These are phyloP conservation scores for Lentinula raphanica DNA, from an alignment of 768 basidiomycete species.

Conservation along the genomic window DNA sequence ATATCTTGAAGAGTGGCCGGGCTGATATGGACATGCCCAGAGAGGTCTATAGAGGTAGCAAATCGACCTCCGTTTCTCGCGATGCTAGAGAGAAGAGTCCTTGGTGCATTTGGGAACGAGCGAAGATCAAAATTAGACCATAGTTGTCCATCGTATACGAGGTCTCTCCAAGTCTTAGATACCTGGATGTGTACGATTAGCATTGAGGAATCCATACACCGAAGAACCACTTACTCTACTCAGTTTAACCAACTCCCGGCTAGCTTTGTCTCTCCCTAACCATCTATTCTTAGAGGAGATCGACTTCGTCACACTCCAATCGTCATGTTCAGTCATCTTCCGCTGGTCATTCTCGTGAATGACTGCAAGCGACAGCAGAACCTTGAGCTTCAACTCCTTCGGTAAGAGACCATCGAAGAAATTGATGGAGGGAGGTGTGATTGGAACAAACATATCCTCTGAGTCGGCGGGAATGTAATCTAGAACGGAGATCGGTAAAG, in stretches of 20 bases:
- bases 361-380: slow-evolving; percentile 51
- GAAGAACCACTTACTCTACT: slow-evolving; percentile 68
- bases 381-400: slow-evolving; percentile 59
- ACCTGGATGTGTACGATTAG: slow-evolving; percentile 54
- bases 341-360: slow-evolving; percentile 58
- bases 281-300: slow-evolving; percentile 59
- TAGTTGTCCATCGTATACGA: slow-evolving; percentile 84
- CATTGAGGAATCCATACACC: too few species aligned
- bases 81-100: slow-evolving; percentile 47
- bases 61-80: slow-evolving; percentile 58
- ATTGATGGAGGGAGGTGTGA: slow-evolving; percentile 43
- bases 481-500: slow-evolving; percentile 54
- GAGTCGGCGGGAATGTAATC: slow-evolving; percentile 51
- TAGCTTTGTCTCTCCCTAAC: slow-evolving; percentile 70
- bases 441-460: slow-evolving; percentile 47
- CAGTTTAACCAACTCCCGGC: slow-evolving; percentile 73
- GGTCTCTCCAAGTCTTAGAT: slow-evolving; percentile 67
- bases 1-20: slow-evolving; percentile 48
- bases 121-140: slow-evolving; percentile 66
- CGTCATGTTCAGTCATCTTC: slow-evolving; percentile 34
- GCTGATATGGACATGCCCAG: slow-evolving; percentile 52
- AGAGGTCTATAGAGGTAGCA: slow-evolving; percentile 53
- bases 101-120: slow-evolving; percentile 54
- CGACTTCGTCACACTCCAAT: slow-evolving; percentile 62
- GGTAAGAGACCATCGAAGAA: slow-evolving; percentile 71